Evolutionary conservation across 768 basidiomycete genomes (phyloP), one percentile per base, ranked within the genome.

Genomic region (Pleurotus ostreatus): DNA sequence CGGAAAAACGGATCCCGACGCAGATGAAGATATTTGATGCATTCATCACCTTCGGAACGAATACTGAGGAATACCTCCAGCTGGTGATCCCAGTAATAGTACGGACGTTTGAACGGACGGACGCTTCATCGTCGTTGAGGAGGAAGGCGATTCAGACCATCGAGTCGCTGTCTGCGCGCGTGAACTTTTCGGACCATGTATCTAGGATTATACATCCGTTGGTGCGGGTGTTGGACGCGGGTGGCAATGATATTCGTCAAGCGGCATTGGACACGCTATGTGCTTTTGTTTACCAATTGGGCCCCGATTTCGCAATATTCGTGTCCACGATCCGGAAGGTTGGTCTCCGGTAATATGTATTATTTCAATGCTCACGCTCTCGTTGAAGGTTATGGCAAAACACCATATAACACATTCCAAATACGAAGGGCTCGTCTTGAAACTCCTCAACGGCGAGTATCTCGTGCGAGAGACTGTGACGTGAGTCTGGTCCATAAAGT

Each of bases 251-350:
- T 57, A 74, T 98, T 46, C 80, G 92, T 16, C 81, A 82, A 70
- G 83, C 89, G 1, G 91, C 95, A 5, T 88, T 98, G 85, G 94
- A 98, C 58, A 92, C 94, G 0, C 74, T 99, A 2, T 97, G 93
- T 67, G 90, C 94, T 1, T 77, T 98, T 39, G 86, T 98, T 39
- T 78, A 93, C 38, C 97, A 99, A 65, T 83, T 99, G 51, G 95
- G 95, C 1, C 86, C 95, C 0, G 96, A 98, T 68, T 99, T 95
- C 62, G 94, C 97, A 2, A 93, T 99, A 43, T 99, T 98, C 63
- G 90, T 98, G 37, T 94, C 97, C 0, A 95, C 95, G 62, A 91
- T 99, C 61, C 93, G 93, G 70, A 98, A 98, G 80, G 95, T 91
- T 11, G 8, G 30, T 34, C 30, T 34, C 8, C 30, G 9, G 30